phyloP scores from a whole-genome alignment of 306 rosid species.

The Cucurbita argyrosperma region DNA sequence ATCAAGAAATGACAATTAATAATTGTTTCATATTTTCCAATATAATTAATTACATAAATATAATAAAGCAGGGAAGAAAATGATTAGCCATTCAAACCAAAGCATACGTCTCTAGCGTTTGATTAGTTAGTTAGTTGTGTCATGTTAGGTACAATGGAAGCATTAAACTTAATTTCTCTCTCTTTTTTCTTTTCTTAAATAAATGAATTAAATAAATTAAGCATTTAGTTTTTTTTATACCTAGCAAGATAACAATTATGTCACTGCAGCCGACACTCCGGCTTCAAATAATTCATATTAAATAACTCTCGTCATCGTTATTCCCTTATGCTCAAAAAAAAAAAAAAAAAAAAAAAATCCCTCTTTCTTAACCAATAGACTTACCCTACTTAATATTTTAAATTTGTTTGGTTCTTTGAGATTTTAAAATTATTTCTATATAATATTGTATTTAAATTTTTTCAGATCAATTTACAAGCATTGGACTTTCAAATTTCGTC shows the following conservation, averaged over 20 bases:
- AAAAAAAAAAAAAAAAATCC: too few relatives aligned
- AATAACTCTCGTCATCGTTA: neutral
- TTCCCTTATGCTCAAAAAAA: neutral
- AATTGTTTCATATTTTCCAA: neutral
- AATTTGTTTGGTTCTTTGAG: too few relatives aligned
- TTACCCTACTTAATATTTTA: too few relatives aligned
- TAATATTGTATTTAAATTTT: too few relatives aligned
- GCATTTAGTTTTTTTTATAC: neutral
- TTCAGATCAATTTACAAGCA: too few relatives aligned
- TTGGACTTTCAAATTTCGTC: too few relatives aligned
- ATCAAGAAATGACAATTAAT: neutral
- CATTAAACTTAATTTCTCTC: neutral
- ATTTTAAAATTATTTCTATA: too few relatives aligned
- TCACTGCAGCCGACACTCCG: neutral
- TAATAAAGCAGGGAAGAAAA: neutral
- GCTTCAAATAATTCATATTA: neutral
- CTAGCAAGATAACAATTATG: neutral
- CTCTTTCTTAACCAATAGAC: neutral
- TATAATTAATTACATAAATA: neutral
- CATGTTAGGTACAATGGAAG: slow-evolving; percentile 7
- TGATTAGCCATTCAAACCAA: neutral
- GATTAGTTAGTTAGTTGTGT: slow-evolving; percentile 17
- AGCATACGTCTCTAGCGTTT: neutral
- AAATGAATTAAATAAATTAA: neutral
- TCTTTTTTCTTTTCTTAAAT: neutral